Evolutionary conservation across 202 grass and related monocot species (phyloP).

Genomic region (Zoysia matrella): DNA sequence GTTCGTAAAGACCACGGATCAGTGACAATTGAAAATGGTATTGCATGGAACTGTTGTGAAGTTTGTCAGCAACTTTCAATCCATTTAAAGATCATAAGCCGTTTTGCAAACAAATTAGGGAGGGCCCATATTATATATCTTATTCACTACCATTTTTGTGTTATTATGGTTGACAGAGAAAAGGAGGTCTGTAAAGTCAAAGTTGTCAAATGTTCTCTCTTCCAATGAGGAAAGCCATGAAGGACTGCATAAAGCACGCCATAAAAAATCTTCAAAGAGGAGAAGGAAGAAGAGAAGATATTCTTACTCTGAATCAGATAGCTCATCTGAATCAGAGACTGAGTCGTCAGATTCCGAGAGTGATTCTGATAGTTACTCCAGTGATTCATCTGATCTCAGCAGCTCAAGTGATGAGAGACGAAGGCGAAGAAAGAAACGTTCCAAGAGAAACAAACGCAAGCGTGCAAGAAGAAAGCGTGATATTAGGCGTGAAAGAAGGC

Average conservation of each 20-base stretch:
- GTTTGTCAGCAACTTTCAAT: background rate
- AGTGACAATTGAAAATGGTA: slow-evolving; percentile 58
- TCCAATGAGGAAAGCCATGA: slow-evolving; percentile 63
- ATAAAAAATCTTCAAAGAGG: slow-evolving; percentile 81
- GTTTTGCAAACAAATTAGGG: slow-evolving; percentile 3
- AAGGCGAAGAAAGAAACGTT: slow-evolving; percentile 64
- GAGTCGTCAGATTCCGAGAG: slow-evolving; percentile 72
- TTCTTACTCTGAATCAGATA: slow-evolving; percentile 88
- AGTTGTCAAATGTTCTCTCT: slow-evolving; percentile 57
- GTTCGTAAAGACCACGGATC: slow-evolving; percentile 44
- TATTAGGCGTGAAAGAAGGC: slow-evolving; percentile 72
- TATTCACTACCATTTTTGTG: slow-evolving; percentile 9
- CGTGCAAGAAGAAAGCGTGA: slow-evolving; percentile 79
- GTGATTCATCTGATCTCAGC: slow-evolving; percentile 77
- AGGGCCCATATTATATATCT: background rate
- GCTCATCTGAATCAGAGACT: slow-evolving; percentile 73
- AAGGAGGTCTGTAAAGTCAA: slow-evolving; percentile 71
- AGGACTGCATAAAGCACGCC: slow-evolving; percentile 53
- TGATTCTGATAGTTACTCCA: slow-evolving; percentile 77
- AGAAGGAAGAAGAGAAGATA: slow-evolving; percentile 80
- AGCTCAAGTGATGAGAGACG: slow-evolving; percentile 89
- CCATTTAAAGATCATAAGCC: background rate
- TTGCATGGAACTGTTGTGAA: background rate
- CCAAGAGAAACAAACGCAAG: slow-evolving; percentile 77
- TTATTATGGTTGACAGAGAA: slow-evolving; percentile 50